These are phyloP conservation scores for Tilletia caries DNA, from an alignment of 1,284 basidiomycete species.

Conservation along the genomic window DNA sequence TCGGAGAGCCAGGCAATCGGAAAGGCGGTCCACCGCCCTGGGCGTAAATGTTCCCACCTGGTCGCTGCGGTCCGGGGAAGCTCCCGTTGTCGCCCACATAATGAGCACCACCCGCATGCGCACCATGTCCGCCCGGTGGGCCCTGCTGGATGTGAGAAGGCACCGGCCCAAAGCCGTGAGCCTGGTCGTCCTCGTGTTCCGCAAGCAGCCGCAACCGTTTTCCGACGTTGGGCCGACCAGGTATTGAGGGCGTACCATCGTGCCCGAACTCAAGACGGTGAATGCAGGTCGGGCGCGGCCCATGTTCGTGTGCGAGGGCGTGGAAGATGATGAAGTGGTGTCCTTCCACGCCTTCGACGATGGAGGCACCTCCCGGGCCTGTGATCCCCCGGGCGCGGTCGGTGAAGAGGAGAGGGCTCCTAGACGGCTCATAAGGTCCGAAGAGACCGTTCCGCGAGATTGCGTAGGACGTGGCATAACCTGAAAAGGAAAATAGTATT, in stretches of 20 bases:
- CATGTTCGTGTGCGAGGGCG: constrained; percentile 29
- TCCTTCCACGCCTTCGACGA: constrained; percentile 32
- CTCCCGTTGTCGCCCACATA: background rate
- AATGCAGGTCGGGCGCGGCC: constrained; percentile 33
- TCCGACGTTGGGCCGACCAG: constrained; percentile 32
- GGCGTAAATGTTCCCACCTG: constrained; percentile 8
- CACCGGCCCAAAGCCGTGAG: background rate
- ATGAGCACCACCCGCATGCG: background rate
- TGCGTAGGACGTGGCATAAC: constrained; percentile 36
- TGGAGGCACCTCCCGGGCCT: constrained; percentile 37
- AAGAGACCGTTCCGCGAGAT: constrained; percentile 33
- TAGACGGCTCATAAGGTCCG: constrained; percentile 30
- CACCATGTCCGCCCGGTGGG: background rate
- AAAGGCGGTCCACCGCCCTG: background rate
- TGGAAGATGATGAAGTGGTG: constrained; percentile 41
- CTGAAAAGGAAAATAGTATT: background rate
- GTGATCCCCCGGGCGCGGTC: constrained; percentile 26
- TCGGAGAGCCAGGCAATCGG: background rate
- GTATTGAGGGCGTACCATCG: constrained; percentile 31
- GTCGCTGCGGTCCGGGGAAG: background rate
- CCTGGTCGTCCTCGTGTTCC: constrained; percentile 32
- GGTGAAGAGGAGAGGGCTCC: constrained; percentile 29
- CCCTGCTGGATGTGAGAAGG: background rate
- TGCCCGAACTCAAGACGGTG: constrained; percentile 28
- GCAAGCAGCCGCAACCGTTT: constrained; percentile 33